Percentiles rank a stretch among this genome's conserved stretches.
phyloP scores from a whole-genome alignment of 805 yeast species.

The Kluyveromyces starmeri region DNA sequence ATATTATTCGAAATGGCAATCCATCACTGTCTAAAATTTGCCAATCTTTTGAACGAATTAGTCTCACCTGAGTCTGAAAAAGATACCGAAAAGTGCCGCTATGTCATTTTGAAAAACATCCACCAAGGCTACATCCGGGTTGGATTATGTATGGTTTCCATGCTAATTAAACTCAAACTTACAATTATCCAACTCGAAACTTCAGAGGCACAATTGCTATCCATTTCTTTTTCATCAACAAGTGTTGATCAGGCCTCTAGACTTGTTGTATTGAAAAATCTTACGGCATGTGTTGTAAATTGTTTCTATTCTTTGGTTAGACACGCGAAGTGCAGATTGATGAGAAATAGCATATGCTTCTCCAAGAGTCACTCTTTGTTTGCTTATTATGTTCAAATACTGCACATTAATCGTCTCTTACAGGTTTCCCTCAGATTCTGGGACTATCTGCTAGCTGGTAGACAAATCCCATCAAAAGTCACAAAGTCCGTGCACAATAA shows the following conservation, averaged over 20 bases:
- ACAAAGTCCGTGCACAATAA: constrained; percentile 1
- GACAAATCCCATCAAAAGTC: constrained; percentile 2
- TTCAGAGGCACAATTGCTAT: no score
- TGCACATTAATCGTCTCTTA: constrained; percentile 3
- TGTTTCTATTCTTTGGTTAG: no score
- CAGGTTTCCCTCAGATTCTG: constrained; percentile 7
- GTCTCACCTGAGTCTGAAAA: not conserved
- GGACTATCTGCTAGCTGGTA: constrained; percentile 4
- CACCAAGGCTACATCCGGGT: constrained; percentile 2
- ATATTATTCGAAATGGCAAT: constrained; percentile 1
- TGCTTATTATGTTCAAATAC: constrained; percentile 5
- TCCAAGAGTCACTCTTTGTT: constrained; percentile 1
- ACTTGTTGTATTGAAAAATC: no score
- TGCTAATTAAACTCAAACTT: not conserved
- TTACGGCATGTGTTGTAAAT: no score
- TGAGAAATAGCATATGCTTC: not conserved
- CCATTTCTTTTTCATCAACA: no score
- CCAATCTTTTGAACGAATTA: constrained; percentile 3
- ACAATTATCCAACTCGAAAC: not conserved
- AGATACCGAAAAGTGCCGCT: not conserved
- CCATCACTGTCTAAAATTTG: constrained; percentile 3
- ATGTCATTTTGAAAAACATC: not conserved
- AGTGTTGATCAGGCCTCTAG: no score
- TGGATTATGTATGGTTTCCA: not conserved
- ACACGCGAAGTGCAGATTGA: not conserved